Percentiles rank a stretch among this genome's conserved stretches.
Evolutionary conservation across 805 yeast genomes (phyloP).

Genomic region (Wickerhamiella occidentalis): DNA sequence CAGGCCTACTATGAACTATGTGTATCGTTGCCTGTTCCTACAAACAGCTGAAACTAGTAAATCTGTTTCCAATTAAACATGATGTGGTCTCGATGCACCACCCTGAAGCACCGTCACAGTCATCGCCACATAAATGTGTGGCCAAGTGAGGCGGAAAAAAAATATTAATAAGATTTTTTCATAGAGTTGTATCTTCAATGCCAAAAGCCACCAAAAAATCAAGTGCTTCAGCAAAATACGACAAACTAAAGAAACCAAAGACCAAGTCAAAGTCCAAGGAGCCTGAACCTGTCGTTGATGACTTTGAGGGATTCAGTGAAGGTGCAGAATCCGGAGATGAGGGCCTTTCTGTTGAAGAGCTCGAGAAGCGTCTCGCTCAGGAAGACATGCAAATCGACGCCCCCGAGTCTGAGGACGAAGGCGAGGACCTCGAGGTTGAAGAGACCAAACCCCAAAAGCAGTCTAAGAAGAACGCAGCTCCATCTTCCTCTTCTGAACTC

Average conservation of each 20-base stretch:
- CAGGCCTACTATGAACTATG: too few relatives aligned
- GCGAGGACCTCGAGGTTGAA: conserved; percentile 25
- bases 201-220: conserved; percentile 1
- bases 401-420: conserved; percentile 21
- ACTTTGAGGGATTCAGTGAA: not conserved
- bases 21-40: too few relatives aligned
- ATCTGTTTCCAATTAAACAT: not conserved
- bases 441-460: conserved; percentile 16
- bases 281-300: not conserved
- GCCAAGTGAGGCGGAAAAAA: not conserved
- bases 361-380: conserved; percentile 18
- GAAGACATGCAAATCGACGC: conserved; percentile 21
- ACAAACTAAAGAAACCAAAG: not conserved
- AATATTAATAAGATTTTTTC: not conserved
- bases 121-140: not conserved
- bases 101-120: too few relatives aligned
- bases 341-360: conserved; percentile 19
- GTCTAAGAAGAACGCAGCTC: not conserved
- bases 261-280: not conserved
- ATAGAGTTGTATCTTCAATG: not conserved
- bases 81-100: not conserved
- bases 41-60: too few relatives aligned
- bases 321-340: conserved; percentile 8
- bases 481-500: conserved; percentile 7
- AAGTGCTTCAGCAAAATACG: conserved; percentile 1